Conservation (phyloP, 345 rosid genomes). For the Abelmoschus esculentus region DNA sequence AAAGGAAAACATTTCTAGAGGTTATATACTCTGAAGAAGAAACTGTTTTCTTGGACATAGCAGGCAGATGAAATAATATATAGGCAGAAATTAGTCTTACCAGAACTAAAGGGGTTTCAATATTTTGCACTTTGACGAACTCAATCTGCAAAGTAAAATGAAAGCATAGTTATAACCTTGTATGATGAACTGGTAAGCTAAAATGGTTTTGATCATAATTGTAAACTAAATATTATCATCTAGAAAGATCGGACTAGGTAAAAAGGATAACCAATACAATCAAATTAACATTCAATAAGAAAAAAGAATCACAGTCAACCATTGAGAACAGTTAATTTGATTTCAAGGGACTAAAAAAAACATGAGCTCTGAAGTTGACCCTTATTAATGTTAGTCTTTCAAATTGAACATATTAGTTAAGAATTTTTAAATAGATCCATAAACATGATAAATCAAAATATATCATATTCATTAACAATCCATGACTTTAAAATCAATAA, state of each 20-base stretch:
- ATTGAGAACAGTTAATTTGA: background rate
- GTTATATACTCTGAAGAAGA: background rate
- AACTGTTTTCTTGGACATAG: background rate
- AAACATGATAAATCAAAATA: background rate
- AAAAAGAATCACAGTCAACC: background rate
- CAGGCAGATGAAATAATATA: background rate
- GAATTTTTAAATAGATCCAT: background rate
- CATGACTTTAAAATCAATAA: background rate
- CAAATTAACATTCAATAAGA: background rate
- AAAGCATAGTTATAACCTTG: conserved; percentile 6
- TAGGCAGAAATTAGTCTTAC: conserved; percentile 26
- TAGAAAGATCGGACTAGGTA: background rate
- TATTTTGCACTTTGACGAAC: conserved; percentile 47
- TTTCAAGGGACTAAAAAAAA: background rate
- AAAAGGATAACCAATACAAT: background rate
- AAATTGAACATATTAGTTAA: background rate
- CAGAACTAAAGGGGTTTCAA: conserved; percentile 57
- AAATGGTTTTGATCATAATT: conserved; percentile 2
- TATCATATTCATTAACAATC: background rate
- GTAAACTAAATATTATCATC: background rate
- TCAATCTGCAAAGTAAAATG: conserved; percentile 42
- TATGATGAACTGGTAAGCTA: conserved; percentile 8
- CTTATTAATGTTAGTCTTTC: background rate
- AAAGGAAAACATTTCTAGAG: background rate
- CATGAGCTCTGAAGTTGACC: background rate